These are phyloP conservation scores for Pyrenophora seminiperda DNA, from an alignment of 2,329 filamentous ascomycete genomes.

Conservation along the genomic window DNA sequence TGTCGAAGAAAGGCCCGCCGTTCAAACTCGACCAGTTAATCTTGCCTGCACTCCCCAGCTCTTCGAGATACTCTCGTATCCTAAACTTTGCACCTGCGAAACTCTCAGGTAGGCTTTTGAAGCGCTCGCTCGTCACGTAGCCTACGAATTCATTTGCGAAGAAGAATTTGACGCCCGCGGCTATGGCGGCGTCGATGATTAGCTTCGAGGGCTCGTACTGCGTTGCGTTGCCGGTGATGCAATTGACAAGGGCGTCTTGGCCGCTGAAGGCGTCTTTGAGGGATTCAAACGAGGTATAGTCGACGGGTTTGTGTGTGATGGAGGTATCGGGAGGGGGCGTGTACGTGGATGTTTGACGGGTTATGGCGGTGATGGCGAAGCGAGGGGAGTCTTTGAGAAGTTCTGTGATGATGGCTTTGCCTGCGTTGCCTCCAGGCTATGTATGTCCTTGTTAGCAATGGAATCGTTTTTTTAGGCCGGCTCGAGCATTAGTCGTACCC, in stretches of 20 bases:
- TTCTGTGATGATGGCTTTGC: constrained; percentile 35
- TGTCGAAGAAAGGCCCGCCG: constrained; percentile 46
- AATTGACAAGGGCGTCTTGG: constrained; percentile 61
- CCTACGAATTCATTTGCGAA: constrained; percentile 46
- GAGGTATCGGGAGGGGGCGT: constrained; percentile 17
- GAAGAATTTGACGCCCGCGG: constrained; percentile 41
- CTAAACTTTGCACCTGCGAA: constrained; percentile 35
- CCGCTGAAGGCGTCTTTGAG: constrained; percentile 53
- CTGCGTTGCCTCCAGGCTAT: constrained; percentile 43
- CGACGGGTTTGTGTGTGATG: constrained; percentile 27
- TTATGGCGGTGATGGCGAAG: constrained; percentile 40
- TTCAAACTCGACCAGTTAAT: constrained; percentile 43
- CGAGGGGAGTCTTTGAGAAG: constrained; percentile 26
- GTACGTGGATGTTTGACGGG: constrained; percentile 32
- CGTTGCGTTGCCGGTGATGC: constrained; percentile 53
- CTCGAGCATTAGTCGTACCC: constrained; percentile 27
- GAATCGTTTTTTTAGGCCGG: no score
- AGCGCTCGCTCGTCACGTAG: constrained; percentile 33
- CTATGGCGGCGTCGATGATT: constrained; percentile 44
- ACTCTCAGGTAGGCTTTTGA: constrained; percentile 31
- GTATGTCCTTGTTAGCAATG: not conserved
- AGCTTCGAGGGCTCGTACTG: constrained; percentile 53
- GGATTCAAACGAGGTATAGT: constrained; percentile 34
- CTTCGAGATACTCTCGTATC: constrained; percentile 33
- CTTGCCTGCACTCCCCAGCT: constrained; percentile 26